Evolutionary conservation across 139 green algal genomes (phyloP).

Genomic region (Pleodorina starrii): DNA sequence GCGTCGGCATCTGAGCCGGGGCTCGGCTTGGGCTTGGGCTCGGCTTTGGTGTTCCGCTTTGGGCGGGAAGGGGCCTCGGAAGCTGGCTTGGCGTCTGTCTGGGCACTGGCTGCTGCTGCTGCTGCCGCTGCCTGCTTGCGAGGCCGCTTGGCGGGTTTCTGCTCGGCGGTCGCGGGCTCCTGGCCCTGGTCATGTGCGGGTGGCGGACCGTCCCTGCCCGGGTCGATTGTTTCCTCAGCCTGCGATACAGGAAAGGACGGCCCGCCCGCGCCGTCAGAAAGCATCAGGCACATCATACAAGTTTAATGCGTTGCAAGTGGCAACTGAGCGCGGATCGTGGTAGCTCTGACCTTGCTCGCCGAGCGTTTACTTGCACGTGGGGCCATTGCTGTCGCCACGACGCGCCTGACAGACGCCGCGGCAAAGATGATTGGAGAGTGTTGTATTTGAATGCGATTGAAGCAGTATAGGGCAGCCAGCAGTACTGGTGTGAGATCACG

Average conservation of each 20-base stretch:
- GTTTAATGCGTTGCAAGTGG: too few species aligned
- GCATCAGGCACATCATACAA: too few species aligned
- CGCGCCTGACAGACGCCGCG: too few species aligned
- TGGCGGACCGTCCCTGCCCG: not conserved
- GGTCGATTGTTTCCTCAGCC: not conserved
- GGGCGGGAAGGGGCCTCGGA: not conserved
- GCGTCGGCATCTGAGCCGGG: not conserved
- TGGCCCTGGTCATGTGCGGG: not conserved
- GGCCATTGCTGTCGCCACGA: too few species aligned
- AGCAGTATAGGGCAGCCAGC: too few species aligned
- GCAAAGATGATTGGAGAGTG: too few species aligned
- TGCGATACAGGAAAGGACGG: not conserved
- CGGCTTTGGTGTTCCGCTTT: not conserved
- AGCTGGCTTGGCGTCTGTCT: not conserved
- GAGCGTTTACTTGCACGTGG: not conserved
- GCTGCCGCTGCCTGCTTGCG: too few species aligned
- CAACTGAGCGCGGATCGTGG: not conserved
- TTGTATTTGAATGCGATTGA: too few species aligned
- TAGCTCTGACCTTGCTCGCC: not conserved
- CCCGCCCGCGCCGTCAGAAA: too few species aligned
- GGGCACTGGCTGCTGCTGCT: too few species aligned
- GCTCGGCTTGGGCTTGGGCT: not conserved
- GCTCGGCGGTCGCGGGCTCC: not conserved
- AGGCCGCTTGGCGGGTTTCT: slow-evolving; percentile 11
- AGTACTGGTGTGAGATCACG: too few species aligned